A percentile compares a stretch with the other conserved stretches of the same genome.
Evolutionary conservation across 345 rosid species (phyloP).

Genomic region (Eucalyptus tenuipes): DNA sequence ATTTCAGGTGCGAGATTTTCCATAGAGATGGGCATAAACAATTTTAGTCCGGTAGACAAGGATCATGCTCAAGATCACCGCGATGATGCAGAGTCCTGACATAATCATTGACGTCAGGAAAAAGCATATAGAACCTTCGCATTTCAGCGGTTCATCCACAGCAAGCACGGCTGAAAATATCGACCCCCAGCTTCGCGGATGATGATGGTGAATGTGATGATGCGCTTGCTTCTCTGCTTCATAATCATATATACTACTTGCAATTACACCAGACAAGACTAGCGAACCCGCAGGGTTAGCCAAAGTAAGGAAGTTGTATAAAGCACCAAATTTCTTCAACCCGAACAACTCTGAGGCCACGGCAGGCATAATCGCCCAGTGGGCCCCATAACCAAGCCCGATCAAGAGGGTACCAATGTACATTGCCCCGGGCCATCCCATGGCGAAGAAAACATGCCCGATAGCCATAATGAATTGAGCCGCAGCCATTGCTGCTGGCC

Average conservation of each 20-base stretch:
- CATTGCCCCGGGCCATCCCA: constrained; percentile 94
- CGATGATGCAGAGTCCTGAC: constrained; percentile 84
- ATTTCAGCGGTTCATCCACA: constrained; percentile 44
- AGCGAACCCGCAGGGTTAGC: constrained; percentile 98
- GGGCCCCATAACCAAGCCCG: constrained; percentile 96
- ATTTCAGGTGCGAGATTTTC: constrained; percentile 36
- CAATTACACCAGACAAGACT: constrained; percentile 82
- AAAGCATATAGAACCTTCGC: constrained; percentile 80
- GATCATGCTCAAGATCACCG: constrained; percentile 63
- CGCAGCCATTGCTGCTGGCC: constrained; percentile 71
- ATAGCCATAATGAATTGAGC: constrained; percentile 85
- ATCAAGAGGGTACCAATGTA: constrained; percentile 78
- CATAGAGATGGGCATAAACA: constrained; percentile 77
- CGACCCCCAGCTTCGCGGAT: background rate
- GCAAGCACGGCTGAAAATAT: constrained; percentile 10
- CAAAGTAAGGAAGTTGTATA: constrained; percentile 91
- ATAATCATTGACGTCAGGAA: constrained; percentile 88
- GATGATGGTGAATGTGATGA: constrained; percentile 13
- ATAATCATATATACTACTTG: constrained; percentile 74
- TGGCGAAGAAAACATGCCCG: constrained; percentile 83
- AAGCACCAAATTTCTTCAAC: constrained; percentile 80
- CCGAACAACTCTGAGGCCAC: constrained; percentile 97
- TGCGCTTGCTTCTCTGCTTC: constrained; percentile 87
- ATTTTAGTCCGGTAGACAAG: constrained; percentile 83
- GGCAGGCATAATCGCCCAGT: constrained; percentile 98